A percentile compares a stretch with the other conserved stretches of the same genome.
These are phyloP conservation scores for Canariomyces notabilis DNA, from an alignment of 2,329 filamentous ascomycete species.

Conservation along the genomic window DNA sequence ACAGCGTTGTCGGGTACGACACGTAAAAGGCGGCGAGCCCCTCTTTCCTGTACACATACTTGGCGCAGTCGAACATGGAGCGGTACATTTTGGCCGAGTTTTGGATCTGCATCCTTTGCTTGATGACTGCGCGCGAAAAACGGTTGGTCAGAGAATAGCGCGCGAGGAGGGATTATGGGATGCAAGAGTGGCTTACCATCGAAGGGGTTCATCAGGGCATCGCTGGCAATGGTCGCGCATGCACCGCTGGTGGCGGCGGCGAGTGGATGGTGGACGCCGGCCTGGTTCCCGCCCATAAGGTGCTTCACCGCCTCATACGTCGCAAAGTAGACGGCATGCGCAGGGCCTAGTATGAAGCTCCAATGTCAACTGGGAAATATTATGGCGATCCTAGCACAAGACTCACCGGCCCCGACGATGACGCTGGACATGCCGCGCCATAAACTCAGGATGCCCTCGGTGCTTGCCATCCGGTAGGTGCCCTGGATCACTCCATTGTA, in stretches of 20 bases:
- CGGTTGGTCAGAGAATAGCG: background rate
- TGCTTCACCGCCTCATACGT: slow-evolving; percentile 98
- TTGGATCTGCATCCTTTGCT: slow-evolving; percentile 98
- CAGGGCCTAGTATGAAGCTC: slow-evolving; percentile 64
- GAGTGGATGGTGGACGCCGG: slow-evolving; percentile 82
- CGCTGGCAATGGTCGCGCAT: slow-evolving; percentile 91
- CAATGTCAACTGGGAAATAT: slow-evolving; percentile 22
- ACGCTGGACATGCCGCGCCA: slow-evolving; percentile 98
- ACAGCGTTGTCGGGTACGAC: slow-evolving; percentile 94
- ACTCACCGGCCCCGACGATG: slow-evolving; percentile 83
- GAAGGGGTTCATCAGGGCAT: slow-evolving; percentile 99
- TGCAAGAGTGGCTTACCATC: slow-evolving; percentile 62
- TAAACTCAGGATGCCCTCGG: slow-evolving; percentile 83
- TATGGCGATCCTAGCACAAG: too few relatives aligned
- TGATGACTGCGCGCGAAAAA: slow-evolving; percentile 71
- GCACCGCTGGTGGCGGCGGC: slow-evolving; percentile 92
- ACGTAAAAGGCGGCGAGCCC: slow-evolving; percentile 93
- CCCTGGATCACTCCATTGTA: slow-evolving; percentile 90
- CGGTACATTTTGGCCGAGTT: slow-evolving; percentile 84
- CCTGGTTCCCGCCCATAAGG: slow-evolving; percentile 84
- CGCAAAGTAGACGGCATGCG: slow-evolving; percentile 96
- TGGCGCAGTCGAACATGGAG: slow-evolving; percentile 80
- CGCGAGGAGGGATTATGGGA: background rate
- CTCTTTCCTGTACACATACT: slow-evolving; percentile 80
- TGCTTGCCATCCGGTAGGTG: slow-evolving; percentile 83